Base-by-base conservation (phyloP, 352 stramenopile species). In the Phytophthora niederhauseri region DNA sequence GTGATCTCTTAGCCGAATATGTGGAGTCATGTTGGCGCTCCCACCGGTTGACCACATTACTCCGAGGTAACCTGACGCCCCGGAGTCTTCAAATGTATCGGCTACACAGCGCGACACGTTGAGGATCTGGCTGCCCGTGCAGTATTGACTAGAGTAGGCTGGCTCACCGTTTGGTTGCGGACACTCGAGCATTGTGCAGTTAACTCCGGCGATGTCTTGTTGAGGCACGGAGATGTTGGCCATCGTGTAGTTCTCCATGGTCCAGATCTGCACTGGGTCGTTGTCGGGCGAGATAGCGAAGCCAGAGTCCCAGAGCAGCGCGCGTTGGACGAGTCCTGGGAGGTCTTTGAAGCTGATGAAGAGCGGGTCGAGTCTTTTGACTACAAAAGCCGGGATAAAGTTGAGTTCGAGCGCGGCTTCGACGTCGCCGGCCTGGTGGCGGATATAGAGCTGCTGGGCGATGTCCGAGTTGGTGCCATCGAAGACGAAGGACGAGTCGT, bases 391-490 rank as follows among this genome's bases (percentile, higher is more conserved):
- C n/a, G 66, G 69, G 12, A 76, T 48, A 2, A 43, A 61, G 22
- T 66, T 68, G 38, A 76, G 61, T 1, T 19, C 20, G 17, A 78
- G 46, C 34, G 46, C 8, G 2, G 34, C 20, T 14, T 24, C 34
- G 15, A 48, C 51, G 24, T 68, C 68, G 3, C 70, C 70, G 12
- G 69, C 61, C 12, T 55, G 24, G 31, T 75, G 56, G 5, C 63
- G 75, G 34, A 61, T 51, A 62, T 77, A 81, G 12, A 78, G 68
- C 41, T 80, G 75, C 36, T 70, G 68, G 4, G 75, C 72, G 26
- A 80, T 71, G 36, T 78, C 68, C 19, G 76, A 86, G 43, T 76
- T 82, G 24, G 62, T 64, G 24, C 71, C 71, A 51, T 81, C 71
- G 48, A 79, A 81, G 1, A 55, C 20, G 51, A 81, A 81, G 11